Evolutionary conservation across 495 filamentous ascomycete genomes (phyloP).

Genomic region (Daldinia caldariorum): DNA sequence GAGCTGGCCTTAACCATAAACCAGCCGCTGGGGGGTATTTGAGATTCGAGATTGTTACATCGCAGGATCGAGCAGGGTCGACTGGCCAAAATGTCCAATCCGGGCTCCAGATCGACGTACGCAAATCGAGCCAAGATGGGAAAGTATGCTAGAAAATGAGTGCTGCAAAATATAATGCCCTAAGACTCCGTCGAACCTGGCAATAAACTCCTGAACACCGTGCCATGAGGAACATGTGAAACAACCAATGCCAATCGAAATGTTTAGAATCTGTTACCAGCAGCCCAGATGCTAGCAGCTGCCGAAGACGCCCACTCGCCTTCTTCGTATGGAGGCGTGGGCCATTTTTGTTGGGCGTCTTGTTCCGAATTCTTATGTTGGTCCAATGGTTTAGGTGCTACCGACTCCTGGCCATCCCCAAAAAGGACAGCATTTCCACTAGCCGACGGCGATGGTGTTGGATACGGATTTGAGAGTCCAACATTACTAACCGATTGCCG

Average conservation of each 20-base stretch:
- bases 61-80: conserved; percentile 41
- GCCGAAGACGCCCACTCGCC: conserved; percentile 88
- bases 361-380: conserved; percentile 59
- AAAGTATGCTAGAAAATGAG: conserved; percentile 42
- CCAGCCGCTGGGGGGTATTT: conserved; percentile 48
- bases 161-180: conserved; percentile 41
- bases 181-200: conserved; percentile 39
- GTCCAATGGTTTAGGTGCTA: conserved; percentile 66
- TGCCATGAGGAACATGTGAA: conserved; percentile 46
- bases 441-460: conserved; percentile 89
- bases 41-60: conserved; percentile 48
- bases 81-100: conserved; percentile 41
- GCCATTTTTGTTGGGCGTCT: conserved; percentile 76
- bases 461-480: conserved; percentile 80
- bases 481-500: conserved; percentile 67
- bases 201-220: conserved; percentile 43
- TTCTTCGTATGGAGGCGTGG: conserved; percentile 92
- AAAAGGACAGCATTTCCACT: conserved; percentile 79
- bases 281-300: conserved; percentile 78
- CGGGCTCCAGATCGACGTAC: conserved; percentile 44
- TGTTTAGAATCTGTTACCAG: conserved; percentile 64
- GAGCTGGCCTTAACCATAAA: conserved; percentile 39
- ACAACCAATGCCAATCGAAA: conserved; percentile 34
- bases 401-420: conserved; percentile 69
- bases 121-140: conserved; percentile 47